phyloP scores from a whole-genome alignment of 2,329 filamentous ascomycete species.

The Pseudogymnoascus sp. region DNA sequence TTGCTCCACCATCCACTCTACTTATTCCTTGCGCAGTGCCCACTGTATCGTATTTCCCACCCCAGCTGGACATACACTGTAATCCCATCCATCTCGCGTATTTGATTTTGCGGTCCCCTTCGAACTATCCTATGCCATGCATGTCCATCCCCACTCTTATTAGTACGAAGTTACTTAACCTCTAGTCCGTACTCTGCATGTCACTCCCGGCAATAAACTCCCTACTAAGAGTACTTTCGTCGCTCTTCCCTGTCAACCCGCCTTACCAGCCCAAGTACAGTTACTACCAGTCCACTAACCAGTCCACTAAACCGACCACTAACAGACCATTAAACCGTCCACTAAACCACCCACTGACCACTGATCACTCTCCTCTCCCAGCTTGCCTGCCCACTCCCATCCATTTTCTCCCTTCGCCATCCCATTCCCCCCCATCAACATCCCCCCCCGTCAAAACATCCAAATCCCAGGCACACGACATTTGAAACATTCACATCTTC shows the following conservation, averaged over 20 bases:
- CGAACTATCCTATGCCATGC: neutral
- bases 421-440: neutral
- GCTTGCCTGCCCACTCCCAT: neutral
- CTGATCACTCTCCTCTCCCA: neutral
- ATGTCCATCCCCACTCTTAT: no score
- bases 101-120: neutral
- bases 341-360: no score
- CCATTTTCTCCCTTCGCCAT: neutral
- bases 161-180: neutral
- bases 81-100: neutral
- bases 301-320: neutral
- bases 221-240: neutral
- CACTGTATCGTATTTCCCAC: neutral
- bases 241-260: neutral
- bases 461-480: slow-evolving; percentile 4
- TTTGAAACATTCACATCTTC: neutral
- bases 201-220: neutral
- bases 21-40: neutral
- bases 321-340: no score
- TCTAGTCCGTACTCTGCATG: neutral
- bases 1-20: neutral
- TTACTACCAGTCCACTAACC: neutral
- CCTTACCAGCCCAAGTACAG: neutral
- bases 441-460: neutral
- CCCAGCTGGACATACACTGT: no score